Base-by-base conservation (phyloP, 2,329 filamentous ascomycete species). In the Helotiales sp. region DNA sequence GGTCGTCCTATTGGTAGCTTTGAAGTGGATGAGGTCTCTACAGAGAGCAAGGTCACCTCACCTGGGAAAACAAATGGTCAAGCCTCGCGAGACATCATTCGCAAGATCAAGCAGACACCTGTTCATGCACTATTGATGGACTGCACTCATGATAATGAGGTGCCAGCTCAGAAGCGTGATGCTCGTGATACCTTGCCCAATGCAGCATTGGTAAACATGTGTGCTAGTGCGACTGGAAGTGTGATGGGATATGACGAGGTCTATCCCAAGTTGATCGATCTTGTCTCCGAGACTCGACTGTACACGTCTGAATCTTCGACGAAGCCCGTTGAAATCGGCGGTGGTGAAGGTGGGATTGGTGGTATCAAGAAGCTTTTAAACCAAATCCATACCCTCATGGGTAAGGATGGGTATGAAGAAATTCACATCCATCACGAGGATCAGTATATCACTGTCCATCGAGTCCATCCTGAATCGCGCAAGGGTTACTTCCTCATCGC, bases 241-340 rank as follows among this genome's bases (percentile, higher is more conserved):
- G 96, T 98, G 57, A 97, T 98, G 89, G 96, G 96, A 1, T 98
- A 97, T 75, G 96, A 99, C 76, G 96, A 99, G 79, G 89, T 98
- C 68, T 99, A 98, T 74, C 96, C 96, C 0, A 90, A 91, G 73
- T 85, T 97, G 64, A 88, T 99, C n/a, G 93, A 99, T 74, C 86
- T 99, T 17, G 96, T 99, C 17, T 88, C 93, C 63, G 96, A 99
- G 79, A 96, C 87, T 26, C 87, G 96, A 37, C 82, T 91, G 1
- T 99, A 99, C 79, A 87, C 88, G 0, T 96, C 93, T 0, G 84
- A 88, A 65, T 94, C 89, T 45, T 96, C 93, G 1, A 84, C 83
- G 2, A 80, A 81, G 22, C 82, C 85, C 2, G 83, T 93, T 72
- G 87, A 90, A 70, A 80, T 89, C 49, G 89, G 91, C 30, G 87